Percentiles rank a stretch among this genome's conserved stretches.
phyloP scores from a whole-genome alignment of 2,329 filamentous ascomycete genomes.

The Trichoderma simmonsii region DNA sequence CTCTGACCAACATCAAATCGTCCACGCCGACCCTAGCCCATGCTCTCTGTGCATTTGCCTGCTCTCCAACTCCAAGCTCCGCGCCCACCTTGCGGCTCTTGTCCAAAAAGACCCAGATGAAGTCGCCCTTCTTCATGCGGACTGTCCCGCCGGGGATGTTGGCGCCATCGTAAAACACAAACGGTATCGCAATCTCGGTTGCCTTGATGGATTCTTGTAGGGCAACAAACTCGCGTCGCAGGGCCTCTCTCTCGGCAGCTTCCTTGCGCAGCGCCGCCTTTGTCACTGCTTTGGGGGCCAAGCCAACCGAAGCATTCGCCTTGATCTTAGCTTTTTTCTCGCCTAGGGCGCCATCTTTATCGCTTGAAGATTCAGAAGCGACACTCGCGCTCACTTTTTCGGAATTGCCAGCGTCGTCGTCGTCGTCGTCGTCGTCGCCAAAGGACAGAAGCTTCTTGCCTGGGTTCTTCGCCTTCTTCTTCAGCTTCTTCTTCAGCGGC shows the following conservation, averaged over 20 bases:
- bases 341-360: constrained; percentile 18
- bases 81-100: constrained; percentile 87
- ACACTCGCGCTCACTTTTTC: constrained; percentile 22
- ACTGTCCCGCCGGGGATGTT: constrained; percentile 83
- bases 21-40: constrained; percentile 95
- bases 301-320: constrained; percentile 58
- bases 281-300: constrained; percentile 65
- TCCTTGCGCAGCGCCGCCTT: constrained; percentile 78
- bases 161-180: constrained; percentile 95
- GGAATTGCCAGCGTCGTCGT: constrained; percentile 60
- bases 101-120: constrained; percentile 89
- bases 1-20: constrained; percentile 88
- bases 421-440: constrained; percentile 61
- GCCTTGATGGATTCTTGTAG: constrained; percentile 85
- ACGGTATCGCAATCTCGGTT: constrained; percentile 86
- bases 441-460: constrained; percentile 58
- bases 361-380: constrained; percentile 20
- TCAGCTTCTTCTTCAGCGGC: constrained; percentile 27
- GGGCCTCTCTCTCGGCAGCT: constrained; percentile 70
- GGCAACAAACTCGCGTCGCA: constrained; percentile 77
- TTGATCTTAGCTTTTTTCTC: constrained; percentile 50
- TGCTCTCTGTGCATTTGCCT: constrained; percentile 64
- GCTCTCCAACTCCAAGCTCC: constrained; percentile 70
- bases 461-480: constrained; percentile 42
- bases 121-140: constrained; percentile 88